These are phyloP conservation scores for Globisporangium lucens DNA, from an alignment of 352 stramenopile species.

Conservation along the genomic window DNA sequence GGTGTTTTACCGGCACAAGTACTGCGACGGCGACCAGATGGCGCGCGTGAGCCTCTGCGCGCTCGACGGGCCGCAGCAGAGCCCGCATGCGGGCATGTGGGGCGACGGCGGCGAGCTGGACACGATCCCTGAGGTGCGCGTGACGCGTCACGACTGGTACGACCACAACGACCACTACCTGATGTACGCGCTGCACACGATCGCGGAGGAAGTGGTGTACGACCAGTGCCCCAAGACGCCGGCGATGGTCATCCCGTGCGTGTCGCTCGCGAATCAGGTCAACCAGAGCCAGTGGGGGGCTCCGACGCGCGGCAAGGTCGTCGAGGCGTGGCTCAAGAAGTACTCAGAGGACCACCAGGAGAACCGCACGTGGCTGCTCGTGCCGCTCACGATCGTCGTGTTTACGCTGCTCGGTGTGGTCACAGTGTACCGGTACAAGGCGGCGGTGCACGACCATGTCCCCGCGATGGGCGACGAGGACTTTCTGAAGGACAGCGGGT, in stretches of 20 bases:
- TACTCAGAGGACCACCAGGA: conserved; percentile 48
- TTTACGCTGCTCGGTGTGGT: conserved; percentile 46
- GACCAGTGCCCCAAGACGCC: conserved; percentile 45
- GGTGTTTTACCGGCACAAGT: conserved; percentile 35
- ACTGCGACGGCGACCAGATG: conserved; percentile 45
- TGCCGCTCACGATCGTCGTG: conserved; percentile 48
- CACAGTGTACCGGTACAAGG: conserved; percentile 50
- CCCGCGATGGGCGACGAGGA: conserved; percentile 31
- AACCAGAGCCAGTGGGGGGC: conserved; percentile 40
- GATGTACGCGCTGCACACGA: conserved; percentile 58
- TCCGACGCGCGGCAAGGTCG: conserved; percentile 32
- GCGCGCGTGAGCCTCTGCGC: conserved; percentile 48
- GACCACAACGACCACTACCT: conserved; percentile 29
- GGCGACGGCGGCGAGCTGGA: conserved; percentile 51
- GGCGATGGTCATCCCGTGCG: conserved; percentile 61
- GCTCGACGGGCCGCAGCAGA: conserved; percentile 33
- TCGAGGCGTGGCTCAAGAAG: conserved; percentile 49
- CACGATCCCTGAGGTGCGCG: conserved; percentile 43
- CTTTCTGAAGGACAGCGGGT: conserved; percentile 28
- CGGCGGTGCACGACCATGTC: conserved; percentile 33
- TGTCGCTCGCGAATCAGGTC: conserved; percentile 27
- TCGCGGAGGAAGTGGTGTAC: conserved; percentile 37
- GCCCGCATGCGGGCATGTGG: conserved; percentile 49
- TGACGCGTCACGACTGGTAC: conserved; percentile 51
- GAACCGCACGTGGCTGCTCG: conserved; percentile 56